Percentiles rank a stretch among this genome's conserved stretches.
phyloP scores from a whole-genome alignment of 805 yeast genomes.

The Tetrapisispora fleetii region DNA sequence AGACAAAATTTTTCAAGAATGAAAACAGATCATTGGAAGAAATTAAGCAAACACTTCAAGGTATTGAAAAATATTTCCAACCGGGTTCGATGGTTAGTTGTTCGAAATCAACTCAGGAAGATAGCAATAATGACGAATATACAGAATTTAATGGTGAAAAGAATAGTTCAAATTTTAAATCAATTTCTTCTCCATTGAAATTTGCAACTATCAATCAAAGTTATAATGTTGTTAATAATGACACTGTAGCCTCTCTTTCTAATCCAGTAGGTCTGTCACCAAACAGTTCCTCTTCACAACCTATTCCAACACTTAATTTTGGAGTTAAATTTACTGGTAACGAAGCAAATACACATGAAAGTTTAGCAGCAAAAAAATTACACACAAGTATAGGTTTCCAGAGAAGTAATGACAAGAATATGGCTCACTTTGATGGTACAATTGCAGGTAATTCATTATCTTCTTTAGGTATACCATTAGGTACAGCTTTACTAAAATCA shows the following conservation, averaged over 20 bases:
- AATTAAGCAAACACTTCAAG: constrained; percentile 14
- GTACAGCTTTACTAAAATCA: constrained; percentile 7
- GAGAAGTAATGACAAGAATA: neutral
- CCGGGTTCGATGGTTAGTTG: neutral
- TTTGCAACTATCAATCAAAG: neutral
- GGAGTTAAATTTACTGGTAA: neutral
- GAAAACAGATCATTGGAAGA: constrained; percentile 19
- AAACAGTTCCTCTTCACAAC: neutral
- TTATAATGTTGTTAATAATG: neutral
- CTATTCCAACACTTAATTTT: neutral
- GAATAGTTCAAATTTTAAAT: neutral
- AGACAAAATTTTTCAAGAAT: constrained; percentile 63
- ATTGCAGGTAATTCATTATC: neutral
- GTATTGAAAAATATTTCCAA: constrained; percentile 11
- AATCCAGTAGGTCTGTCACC: constrained; percentile 1
- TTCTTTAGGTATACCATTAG: neutral
- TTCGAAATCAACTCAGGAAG: neutral
- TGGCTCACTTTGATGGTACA: neutral
- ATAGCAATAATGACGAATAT: neutral
- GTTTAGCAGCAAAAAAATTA: neutral
- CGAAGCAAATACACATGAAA: neutral
- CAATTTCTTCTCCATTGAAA: neutral
- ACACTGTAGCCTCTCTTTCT: neutral
- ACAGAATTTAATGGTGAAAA: neutral
- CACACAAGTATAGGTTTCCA: constrained; percentile 1